Conservation (phyloP, 768 basidiomycete species). For the Erythrobasidium yunnanense region DNA sequence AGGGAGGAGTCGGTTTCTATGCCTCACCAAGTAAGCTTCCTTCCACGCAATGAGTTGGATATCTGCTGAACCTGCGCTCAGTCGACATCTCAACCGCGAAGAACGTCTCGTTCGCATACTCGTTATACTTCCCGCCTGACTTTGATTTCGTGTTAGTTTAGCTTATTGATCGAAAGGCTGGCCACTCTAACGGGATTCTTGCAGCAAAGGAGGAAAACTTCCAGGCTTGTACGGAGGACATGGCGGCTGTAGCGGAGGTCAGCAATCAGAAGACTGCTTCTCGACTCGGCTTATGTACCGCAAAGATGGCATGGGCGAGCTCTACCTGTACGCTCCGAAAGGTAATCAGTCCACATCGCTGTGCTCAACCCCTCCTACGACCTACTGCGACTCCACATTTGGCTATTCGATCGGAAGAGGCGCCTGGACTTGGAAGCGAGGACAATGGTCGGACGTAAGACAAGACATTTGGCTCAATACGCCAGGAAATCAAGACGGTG, state of each 20-base stretch:
- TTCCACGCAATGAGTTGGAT: too few relatives aligned
- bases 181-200: too few relatives aligned
- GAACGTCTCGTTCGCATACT: conserved; percentile 37
- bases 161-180: too few relatives aligned
- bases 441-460: conserved; percentile 57
- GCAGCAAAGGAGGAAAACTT: conserved; percentile 38
- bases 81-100: conserved; percentile 25
- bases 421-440: conserved; percentile 54
- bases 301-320: conserved; percentile 35
- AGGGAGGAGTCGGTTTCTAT: conserved; percentile 37
- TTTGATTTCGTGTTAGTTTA: conserved; percentile 35
- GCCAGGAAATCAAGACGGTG: conserved; percentile 56
- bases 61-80: too few relatives aligned
- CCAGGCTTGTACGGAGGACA: conserved; percentile 35
- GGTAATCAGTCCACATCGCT: conserved; percentile 34
- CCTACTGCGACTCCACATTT: conserved; percentile 36
- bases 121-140: conserved; percentile 36
- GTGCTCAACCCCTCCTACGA: conserved; percentile 30
- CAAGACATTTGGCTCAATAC: conserved; percentile 68
- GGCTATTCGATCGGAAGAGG: conserved; percentile 55
- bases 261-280: conserved; percentile 35
- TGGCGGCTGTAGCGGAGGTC: conserved; percentile 36
- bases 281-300: conserved; percentile 38
- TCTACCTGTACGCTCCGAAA: conserved; percentile 37
- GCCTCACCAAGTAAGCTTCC: conserved; percentile 29